Evolutionary conservation across 768 basidiomycete genomes (phyloP).

Genomic region (Leccinum sublutescens): DNA sequence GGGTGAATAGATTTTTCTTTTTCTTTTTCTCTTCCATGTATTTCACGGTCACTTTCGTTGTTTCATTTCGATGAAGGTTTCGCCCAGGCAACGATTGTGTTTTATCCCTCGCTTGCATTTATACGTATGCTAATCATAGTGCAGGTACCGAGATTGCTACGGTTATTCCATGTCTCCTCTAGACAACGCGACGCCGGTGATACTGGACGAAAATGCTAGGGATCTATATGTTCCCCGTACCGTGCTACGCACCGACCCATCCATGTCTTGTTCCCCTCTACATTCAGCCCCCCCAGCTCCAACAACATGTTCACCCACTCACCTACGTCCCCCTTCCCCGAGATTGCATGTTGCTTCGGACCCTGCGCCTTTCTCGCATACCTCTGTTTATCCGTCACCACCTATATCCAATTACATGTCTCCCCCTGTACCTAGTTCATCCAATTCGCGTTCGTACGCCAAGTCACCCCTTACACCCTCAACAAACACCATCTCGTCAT

Average conservation of each 20-base stretch:
- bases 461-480: conserved; percentile 36
- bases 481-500: conserved; percentile 37
- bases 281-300: conserved; percentile 4
- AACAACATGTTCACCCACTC: conserved; percentile 21
- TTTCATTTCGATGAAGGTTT: conserved; percentile 8
- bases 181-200: conserved; percentile 35
- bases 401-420: conserved; percentile 26
- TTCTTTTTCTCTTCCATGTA: background rate
- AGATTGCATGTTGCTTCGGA: conserved; percentile 25
- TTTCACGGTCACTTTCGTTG: background rate
- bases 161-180: conserved; percentile 30
- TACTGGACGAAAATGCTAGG: conserved; percentile 29
- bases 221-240: conserved; percentile 24
- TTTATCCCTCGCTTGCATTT: conserved; percentile 10
- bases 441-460: conserved; percentile 15
- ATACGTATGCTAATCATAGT: conserved; percentile 16
- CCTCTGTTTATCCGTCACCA: conserved; percentile 27
- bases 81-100: conserved; percentile 13
- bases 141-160: conserved; percentile 28
- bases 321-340: conserved; percentile 32
- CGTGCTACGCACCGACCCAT: conserved; percentile 18
- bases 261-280: conserved; percentile 10
- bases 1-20: conserved; percentile 23
- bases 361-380: conserved; percentile 18
- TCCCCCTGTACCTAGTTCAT: conserved; percentile 20